Evolutionary conservation across 768 basidiomycete genomes (phyloP).

Genomic region (Collybiopsis confluens): DNA sequence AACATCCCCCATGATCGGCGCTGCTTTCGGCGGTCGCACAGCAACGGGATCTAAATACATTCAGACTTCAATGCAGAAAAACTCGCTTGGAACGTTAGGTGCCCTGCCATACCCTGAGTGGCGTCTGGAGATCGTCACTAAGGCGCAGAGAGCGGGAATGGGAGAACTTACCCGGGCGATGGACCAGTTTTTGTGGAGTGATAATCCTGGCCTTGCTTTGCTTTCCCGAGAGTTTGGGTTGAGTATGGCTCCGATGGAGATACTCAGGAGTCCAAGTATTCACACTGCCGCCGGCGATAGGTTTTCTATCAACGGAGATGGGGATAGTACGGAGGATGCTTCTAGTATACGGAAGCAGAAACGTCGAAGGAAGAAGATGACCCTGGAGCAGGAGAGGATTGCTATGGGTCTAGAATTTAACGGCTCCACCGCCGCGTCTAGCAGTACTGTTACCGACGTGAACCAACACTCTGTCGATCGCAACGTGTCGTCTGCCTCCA

Average conservation of each 20-base stretch:
- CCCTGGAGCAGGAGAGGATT: slow-evolving; percentile 13
- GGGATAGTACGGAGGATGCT: slow-evolving; percentile 9
- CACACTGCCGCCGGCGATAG: neutral
- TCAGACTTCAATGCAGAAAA: neutral
- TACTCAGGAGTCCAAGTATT: slow-evolving; percentile 3
- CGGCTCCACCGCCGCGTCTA: slow-evolving; percentile 10
- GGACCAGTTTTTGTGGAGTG: slow-evolving; percentile 39
- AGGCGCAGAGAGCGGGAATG: slow-evolving; percentile 54
- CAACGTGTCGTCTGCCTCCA: neutral
- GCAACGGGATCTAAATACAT: neutral
- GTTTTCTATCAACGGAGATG: neutral
- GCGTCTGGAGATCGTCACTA: slow-evolving; percentile 45
- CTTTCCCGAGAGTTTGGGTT: slow-evolving; percentile 5
- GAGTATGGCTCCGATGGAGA: slow-evolving; percentile 10
- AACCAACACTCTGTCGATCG: neutral
- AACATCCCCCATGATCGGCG: neutral
- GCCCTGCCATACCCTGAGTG: slow-evolving; percentile 65
- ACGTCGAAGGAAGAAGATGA: slow-evolving; percentile 15
- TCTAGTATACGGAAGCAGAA: slow-evolving; percentile 18
- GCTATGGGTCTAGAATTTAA: slow-evolving; percentile 2
- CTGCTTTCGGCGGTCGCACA: neutral
- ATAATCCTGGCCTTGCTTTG: slow-evolving; percentile 8
- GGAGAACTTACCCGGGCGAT: slow-evolving; percentile 54
- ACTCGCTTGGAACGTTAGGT: slow-evolving; percentile 20
- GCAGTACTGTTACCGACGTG: slow-evolving; percentile 5